Conservation (phyloP, 2,329 filamentous ascomycete species). For the Fusarium irregulare region DNA sequence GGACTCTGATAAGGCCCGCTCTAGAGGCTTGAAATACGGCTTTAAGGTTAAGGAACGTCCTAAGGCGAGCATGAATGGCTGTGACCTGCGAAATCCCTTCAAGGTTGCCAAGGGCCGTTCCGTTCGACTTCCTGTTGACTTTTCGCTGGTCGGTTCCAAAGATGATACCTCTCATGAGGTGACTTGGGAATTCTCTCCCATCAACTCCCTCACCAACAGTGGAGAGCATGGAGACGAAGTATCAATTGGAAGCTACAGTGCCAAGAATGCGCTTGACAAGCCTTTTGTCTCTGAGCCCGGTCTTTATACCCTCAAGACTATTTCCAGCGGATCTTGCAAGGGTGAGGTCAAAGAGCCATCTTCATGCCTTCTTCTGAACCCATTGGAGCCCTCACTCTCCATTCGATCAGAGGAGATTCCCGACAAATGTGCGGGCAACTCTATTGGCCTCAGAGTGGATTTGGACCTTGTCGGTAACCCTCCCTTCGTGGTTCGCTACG, state of each 20-base stretch:
- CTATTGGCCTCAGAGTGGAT: conserved; percentile 88
- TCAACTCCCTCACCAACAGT: conserved; percentile 74
- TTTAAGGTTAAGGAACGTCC: conserved; percentile 92
- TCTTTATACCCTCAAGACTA: conserved; percentile 84
- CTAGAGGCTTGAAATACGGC: conserved; percentile 75
- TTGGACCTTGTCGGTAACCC: conserved; percentile 92
- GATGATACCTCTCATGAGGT: conserved; percentile 77
- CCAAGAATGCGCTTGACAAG: conserved; percentile 71
- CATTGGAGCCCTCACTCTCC: conserved; percentile 82
- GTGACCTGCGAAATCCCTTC: conserved; percentile 82
- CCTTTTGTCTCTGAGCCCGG: conserved; percentile 81
- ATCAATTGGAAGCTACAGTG: conserved; percentile 66
- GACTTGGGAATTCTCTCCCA: conserved; percentile 83
- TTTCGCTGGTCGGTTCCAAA: conserved; percentile 68
- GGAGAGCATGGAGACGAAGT: conserved; percentile 75
- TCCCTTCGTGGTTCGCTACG: conserved; percentile 86
- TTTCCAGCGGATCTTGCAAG: conserved; percentile 82
- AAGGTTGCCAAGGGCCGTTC: conserved; percentile 82
- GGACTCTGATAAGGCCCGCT: conserved; percentile 73
- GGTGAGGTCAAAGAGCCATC: conserved; percentile 94
- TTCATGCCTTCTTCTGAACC: conserved; percentile 92
- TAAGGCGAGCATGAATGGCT: conserved; percentile 75
- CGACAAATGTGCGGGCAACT: conserved; percentile 94
- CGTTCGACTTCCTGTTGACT: conserved; percentile 76
- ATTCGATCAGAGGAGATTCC: conserved; percentile 84